These are phyloP conservation scores for Aspergillus ochraceus DNA, from an alignment of 2,329 filamentous ascomycete genomes.

Conservation along the genomic window DNA sequence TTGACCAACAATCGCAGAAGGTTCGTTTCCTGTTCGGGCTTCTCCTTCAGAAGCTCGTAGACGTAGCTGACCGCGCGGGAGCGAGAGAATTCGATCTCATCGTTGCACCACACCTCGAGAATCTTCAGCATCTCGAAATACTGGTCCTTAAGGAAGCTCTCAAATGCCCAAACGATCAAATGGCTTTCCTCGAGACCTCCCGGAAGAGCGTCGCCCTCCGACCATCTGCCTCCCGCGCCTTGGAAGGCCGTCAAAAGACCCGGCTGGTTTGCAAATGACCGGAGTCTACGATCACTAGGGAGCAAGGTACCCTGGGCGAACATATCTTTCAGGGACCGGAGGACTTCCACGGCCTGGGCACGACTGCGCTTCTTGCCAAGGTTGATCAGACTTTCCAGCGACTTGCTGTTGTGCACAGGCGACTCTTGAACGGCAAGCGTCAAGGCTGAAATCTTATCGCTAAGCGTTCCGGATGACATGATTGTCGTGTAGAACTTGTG, in stretches of 20 bases:
- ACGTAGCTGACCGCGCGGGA: slow-evolving; percentile 86
- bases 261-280: slow-evolving; percentile 76
- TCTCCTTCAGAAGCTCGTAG: slow-evolving; percentile 87
- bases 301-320: slow-evolving; percentile 85
- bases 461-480: slow-evolving; percentile 93
- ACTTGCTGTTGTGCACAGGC: slow-evolving; percentile 86
- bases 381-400: slow-evolving; percentile 78
- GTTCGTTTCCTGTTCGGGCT: slow-evolving; percentile 96
- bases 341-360: slow-evolving; percentile 86
- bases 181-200: slow-evolving; percentile 72
- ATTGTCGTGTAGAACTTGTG: slow-evolving; percentile 97
- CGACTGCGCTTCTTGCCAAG: slow-evolving; percentile 92
- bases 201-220: slow-evolving; percentile 67
- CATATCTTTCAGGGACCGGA: slow-evolving; percentile 90
- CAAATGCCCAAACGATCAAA: slow-evolving; percentile 84
- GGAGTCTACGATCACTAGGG: slow-evolving; percentile 77
- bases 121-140: slow-evolving; percentile 94
- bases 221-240: slow-evolving; percentile 64
- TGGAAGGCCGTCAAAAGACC: slow-evolving; percentile 71
- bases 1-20: slow-evolving; percentile 87
- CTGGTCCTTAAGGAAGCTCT: slow-evolving; percentile 90
- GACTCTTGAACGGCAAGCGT: slow-evolving; percentile 96
- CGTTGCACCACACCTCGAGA: slow-evolving; percentile 87
- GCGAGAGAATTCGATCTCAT: slow-evolving; percentile 92
- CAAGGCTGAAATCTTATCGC: slow-evolving; percentile 93